These are phyloP conservation scores for Pichia kudriavzevii DNA, from an alignment of 1,139 yeast species.

Conservation along the genomic window DNA sequence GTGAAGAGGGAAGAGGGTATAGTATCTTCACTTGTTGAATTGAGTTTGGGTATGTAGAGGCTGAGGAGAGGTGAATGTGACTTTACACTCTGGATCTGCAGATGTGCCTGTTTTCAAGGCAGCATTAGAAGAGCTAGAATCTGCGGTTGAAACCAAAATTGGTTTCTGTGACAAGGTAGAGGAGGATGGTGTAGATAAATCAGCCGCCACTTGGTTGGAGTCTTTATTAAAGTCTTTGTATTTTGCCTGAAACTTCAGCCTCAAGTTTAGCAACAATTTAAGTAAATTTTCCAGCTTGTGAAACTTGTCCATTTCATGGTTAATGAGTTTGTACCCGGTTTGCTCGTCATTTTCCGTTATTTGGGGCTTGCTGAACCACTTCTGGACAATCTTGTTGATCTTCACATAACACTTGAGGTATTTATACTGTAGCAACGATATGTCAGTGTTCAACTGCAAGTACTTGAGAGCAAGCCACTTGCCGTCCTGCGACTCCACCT, in stretches of 20 bases:
- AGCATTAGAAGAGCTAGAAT: no score
- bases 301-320: conserved; percentile 23
- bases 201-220: no score
- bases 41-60: no score
- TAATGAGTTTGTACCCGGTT: conserved; percentile 23
- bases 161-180: no score
- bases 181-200: no score
- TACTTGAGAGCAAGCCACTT: conserved; percentile 21
- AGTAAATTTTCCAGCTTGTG: conserved; percentile 22
- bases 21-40: no score
- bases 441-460: conserved; percentile 20
- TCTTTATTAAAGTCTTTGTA: no score
- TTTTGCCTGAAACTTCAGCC: conserved; percentile 15
- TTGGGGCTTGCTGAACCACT: conserved; percentile 26
- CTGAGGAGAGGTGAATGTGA: no score
- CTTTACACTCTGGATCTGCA: no score
- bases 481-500: conserved; percentile 1
- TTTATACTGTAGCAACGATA: conserved; percentile 24
- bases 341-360: conserved; percentile 25
- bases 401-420: conserved; percentile 23
- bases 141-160: no score
- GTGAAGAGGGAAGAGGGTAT: no score
- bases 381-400: conserved; percentile 22
- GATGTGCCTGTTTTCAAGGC: no score
- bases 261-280: conserved; percentile 12